Evolutionary conservation across 2,329 filamentous ascomycete genomes (phyloP), one percentile per base, ranked within the genome.

Genomic region (Epichloe sylvatica): DNA sequence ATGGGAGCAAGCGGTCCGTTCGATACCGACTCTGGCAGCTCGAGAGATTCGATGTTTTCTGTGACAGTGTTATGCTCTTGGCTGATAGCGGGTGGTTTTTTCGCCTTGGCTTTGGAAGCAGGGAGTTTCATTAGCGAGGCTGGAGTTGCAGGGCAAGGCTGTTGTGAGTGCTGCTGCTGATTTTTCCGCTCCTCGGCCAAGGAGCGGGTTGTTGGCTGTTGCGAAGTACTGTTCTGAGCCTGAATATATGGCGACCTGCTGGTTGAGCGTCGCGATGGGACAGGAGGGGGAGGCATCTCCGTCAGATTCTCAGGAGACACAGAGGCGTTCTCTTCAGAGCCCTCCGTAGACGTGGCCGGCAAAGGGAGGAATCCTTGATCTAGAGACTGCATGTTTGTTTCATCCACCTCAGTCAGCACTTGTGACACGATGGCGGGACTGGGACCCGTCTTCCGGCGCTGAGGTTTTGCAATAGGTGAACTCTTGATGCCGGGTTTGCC

Each of bases 111-210:
- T 57, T 70, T 71, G 58, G 76, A 76, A 25, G 75, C 73, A 3
- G 73, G 75, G 41, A 91, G 73, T 58, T 80, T 84, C 85, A 96
- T 95, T 51, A 95, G 68, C 6, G 89, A 94, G 8, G 90, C 87
- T 1, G 89, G 89, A 0, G 89, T 94, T 1, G 87, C 89, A 11
- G 86, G 86, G 47, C 81, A 78, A 57, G 68, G 70, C 47, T 70
- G 71, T 21, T 49, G 54, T 21, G 37, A 41, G 21, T 48, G 43
- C 33, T 40, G 52, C 38, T 46, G 51, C 41, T 44, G 17, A 34
- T 49, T 53, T 19, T 35, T 51, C 35, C 47, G 47, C 41, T 51
- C 49, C n/a, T 50, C 50, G 1, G 46, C 35, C 38, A 46, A 19
- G 12, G 50, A 50, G 11, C 46, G 52, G 39, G 46, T 47, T n/a